Percentiles rank a stretch among this genome's conserved stretches.
These are phyloP conservation scores for Aureobasidium sp. DNA, from an alignment of 2,329 filamentous ascomycete genomes.

Conservation along the genomic window DNA sequence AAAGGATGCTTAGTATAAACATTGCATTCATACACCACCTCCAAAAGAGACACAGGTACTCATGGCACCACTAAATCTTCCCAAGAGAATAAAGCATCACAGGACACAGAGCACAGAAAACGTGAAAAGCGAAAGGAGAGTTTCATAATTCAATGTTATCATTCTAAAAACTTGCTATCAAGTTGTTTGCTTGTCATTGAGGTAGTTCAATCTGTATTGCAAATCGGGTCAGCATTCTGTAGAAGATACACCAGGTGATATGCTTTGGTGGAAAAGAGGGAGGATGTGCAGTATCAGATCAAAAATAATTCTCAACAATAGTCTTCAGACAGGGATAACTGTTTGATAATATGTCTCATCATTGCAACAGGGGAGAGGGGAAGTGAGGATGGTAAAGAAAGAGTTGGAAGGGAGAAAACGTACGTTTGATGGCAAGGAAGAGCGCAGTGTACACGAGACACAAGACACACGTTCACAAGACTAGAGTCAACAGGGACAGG, in stretches of 20 bases:
- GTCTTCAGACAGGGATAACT: constrained; percentile 98
- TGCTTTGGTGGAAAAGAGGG: constrained; percentile 12
- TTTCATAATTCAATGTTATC: not conserved
- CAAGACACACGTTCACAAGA: constrained; percentile 4
- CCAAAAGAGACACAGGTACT: no score
- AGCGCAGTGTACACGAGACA: constrained; percentile 8
- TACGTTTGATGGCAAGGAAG: constrained; percentile 75
- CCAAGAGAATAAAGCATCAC: not conserved
- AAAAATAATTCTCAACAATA: constrained; percentile 81
- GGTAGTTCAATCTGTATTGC: constrained; percentile 45
- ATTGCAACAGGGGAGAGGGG: constrained; percentile 38
- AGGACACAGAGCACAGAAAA: no score
- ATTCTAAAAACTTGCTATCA: not conserved
- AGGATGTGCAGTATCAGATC: constrained; percentile 54
- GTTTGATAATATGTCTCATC: constrained; percentile 63
- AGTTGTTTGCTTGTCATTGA: not conserved
- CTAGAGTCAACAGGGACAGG: not conserved
- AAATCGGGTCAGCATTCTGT: constrained; percentile 1
- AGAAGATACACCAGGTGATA: not conserved
- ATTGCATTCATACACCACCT: not conserved
- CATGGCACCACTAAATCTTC: no score
- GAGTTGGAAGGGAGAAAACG: not conserved
- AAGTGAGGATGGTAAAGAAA: not conserved
- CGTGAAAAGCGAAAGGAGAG: not conserved
- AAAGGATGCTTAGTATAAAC: no score